A percentile compares a stretch with the other conserved stretches of the same genome.
Evolutionary conservation across 78 protist species (phyloP).

Genomic region (Dictyostelium firmibasis): DNA sequence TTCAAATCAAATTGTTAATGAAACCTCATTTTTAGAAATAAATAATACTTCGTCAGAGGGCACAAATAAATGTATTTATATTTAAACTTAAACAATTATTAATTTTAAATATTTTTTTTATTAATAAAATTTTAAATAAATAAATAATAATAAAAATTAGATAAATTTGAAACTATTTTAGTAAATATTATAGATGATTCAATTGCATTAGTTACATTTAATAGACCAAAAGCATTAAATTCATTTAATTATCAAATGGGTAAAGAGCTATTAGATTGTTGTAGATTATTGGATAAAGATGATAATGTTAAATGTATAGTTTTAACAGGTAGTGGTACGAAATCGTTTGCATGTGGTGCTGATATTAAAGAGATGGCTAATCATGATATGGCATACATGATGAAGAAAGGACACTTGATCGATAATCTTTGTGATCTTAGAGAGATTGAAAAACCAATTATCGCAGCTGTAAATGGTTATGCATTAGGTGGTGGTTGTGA

Average conservation of each 20-base stretch:
- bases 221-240: slow-evolving; percentile 50
- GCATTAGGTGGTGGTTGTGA: slow-evolving; percentile 99
- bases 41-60: background rate
- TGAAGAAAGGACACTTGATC: slow-evolving; percentile 64
- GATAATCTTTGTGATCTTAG: slow-evolving; percentile 14
- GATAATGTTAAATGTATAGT: slow-evolving; percentile 3
- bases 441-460: slow-evolving; percentile 89
- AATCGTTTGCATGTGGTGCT: slow-evolving; percentile 91
- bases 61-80: background rate
- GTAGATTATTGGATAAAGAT: slow-evolving; percentile 26
- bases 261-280: background rate
- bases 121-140: too few relatives aligned
- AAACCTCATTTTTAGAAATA: background rate
- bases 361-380: slow-evolving; percentile 95
- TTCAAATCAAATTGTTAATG: background rate
- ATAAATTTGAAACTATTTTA: background rate
- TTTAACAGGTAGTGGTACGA: slow-evolving; percentile 40
- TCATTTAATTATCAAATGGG: slow-evolving; percentile 28
- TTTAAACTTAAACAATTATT: background rate
- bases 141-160: background rate
- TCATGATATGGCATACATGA: slow-evolving; percentile 45
- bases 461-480: slow-evolving; percentile 98
- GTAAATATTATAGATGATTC: background rate
- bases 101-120: background rate
- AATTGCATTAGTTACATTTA: slow-evolving; percentile 11